These are phyloP conservation scores for Capsicum rhomboideum DNA, from an alignment of 257 asterid species.

Conservation along the genomic window DNA sequence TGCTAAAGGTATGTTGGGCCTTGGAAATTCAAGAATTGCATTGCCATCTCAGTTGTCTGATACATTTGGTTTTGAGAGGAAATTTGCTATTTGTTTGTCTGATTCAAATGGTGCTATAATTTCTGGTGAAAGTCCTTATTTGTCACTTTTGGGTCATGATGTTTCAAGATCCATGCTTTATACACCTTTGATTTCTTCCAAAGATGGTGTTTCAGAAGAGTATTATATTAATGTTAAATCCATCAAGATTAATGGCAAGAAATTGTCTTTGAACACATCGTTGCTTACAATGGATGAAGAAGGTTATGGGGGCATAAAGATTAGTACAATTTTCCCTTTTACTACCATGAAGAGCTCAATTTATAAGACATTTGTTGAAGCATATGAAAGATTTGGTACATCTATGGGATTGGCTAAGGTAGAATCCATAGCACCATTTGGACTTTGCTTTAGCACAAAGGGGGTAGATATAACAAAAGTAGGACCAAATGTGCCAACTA, in stretches of 20 bases:
- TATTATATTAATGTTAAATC: slow-evolving; percentile 48
- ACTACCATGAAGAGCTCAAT: slow-evolving; percentile 48
- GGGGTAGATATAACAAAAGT: slow-evolving; percentile 13
- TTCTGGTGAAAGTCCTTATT: slow-evolving; percentile 50
- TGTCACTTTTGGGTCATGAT: slow-evolving; percentile 6
- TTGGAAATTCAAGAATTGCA: slow-evolving; percentile 60
- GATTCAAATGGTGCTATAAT: slow-evolving; percentile 46
- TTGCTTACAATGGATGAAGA: slow-evolving; percentile 19
- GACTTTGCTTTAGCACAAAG: slow-evolving; percentile 45
- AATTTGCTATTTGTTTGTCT: slow-evolving; percentile 55
- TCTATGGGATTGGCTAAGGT: slow-evolving; percentile 39
- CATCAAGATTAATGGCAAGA: slow-evolving; percentile 47
- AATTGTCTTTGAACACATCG: slow-evolving; percentile 3
- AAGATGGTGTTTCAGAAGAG: slow-evolving; percentile 18
- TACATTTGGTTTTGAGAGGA: slow-evolving; percentile 51
- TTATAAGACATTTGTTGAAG: slow-evolving; percentile 31
- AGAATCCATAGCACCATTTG: slow-evolving; percentile 55
- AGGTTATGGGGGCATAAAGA: slow-evolving; percentile 30
- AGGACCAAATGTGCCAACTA: slow-evolving; percentile 37
- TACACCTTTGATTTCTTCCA: slow-evolving; percentile 43
- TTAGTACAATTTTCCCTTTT: slow-evolving; percentile 52
- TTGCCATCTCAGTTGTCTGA: slow-evolving; percentile 52
- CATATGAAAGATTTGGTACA: slow-evolving; percentile 36
- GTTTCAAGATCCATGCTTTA: slow-evolving; percentile 42
- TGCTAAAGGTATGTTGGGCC: slow-evolving; percentile 57